phyloP scores from a whole-genome alignment of 805 yeast genomes.

The Lachancea meyersii region DNA sequence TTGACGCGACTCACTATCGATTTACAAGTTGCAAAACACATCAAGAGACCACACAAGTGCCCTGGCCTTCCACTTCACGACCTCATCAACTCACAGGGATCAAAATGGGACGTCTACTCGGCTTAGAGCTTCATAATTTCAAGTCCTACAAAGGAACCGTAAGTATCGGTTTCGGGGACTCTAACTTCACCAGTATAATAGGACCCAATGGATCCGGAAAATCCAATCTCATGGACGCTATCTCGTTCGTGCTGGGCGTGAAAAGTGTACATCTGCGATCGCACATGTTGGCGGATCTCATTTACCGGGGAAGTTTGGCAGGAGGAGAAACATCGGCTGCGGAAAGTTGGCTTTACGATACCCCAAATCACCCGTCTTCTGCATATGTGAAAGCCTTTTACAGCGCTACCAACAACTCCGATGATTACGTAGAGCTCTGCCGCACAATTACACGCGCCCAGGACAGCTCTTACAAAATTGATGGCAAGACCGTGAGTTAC shows the following conservation, averaged over 20 bases:
- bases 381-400: slow-evolving; percentile 80
- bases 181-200: slow-evolving; percentile 80
- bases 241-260: slow-evolving; percentile 88
- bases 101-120: slow-evolving; percentile 74
- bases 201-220: slow-evolving; percentile 99
- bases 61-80: background rate
- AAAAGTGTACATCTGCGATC: slow-evolving; percentile 72
- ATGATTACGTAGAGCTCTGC: slow-evolving; percentile 49
- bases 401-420: slow-evolving; percentile 37
- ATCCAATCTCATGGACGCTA: slow-evolving; percentile 95
- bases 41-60: background rate
- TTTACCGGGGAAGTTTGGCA: slow-evolving; percentile 60
- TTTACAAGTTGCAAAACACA: background rate
- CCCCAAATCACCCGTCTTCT: slow-evolving; percentile 25
- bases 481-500: slow-evolving; percentile 55
- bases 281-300: slow-evolving; percentile 61
- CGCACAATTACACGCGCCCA: slow-evolving; percentile 57
- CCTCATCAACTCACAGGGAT: background rate
- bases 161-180: slow-evolving; percentile 73
- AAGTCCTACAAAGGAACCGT: slow-evolving; percentile 82
- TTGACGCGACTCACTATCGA: slow-evolving; percentile 1
- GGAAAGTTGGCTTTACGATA: slow-evolving; percentile 13
- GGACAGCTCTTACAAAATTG: slow-evolving; percentile 59
- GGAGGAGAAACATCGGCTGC: slow-evolving; percentile 12
- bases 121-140: slow-evolving; percentile 77